Evolutionary conservation across 176 grass and related monocot genomes (phyloP).

Genomic region (Aegilops speltoides): DNA sequence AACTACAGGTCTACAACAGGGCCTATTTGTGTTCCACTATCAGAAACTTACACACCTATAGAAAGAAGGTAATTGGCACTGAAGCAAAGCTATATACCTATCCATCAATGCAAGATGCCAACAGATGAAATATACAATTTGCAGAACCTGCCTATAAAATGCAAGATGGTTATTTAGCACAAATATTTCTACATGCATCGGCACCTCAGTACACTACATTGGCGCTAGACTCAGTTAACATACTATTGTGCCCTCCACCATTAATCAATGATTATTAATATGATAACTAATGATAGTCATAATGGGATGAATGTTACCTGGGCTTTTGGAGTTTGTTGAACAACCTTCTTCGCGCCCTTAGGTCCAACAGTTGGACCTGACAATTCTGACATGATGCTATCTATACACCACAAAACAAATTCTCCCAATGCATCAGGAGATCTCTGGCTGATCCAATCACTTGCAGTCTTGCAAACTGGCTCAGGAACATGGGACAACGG

Average conservation of each 20-base stretch:
- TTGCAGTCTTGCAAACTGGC: constrained; percentile 68
- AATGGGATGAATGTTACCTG: constrained; percentile 57
- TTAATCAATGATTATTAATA: neutral
- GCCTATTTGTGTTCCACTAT: neutral
- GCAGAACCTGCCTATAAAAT: neutral
- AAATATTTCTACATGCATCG: neutral
- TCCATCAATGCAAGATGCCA: neutral
- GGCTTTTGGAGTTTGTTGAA: constrained; percentile 71
- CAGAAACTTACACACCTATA: neutral
- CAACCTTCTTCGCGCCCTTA: constrained; percentile 79
- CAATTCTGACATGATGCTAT: constrained; percentile 82
- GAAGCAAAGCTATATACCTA: neutral
- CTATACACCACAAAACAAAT: constrained; percentile 90
- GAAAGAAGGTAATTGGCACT: neutral
- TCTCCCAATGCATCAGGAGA: constrained; percentile 70
- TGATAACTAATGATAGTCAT: neutral
- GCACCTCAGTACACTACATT: neutral
- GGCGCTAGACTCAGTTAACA: too few species aligned
- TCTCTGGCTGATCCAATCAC: constrained; percentile 78
- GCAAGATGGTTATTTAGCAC: neutral
- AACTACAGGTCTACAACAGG: neutral
- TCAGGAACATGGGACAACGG: constrained; percentile 81
- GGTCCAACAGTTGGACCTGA: constrained; percentile 49
- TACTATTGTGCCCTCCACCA: neutral
- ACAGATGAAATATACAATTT: neutral